Percentiles rank a stretch among this genome's conserved stretches.
These are phyloP conservation scores for Citrus hindsii DNA, from an alignment of 345 rosid genomes.

Conservation along the genomic window DNA sequence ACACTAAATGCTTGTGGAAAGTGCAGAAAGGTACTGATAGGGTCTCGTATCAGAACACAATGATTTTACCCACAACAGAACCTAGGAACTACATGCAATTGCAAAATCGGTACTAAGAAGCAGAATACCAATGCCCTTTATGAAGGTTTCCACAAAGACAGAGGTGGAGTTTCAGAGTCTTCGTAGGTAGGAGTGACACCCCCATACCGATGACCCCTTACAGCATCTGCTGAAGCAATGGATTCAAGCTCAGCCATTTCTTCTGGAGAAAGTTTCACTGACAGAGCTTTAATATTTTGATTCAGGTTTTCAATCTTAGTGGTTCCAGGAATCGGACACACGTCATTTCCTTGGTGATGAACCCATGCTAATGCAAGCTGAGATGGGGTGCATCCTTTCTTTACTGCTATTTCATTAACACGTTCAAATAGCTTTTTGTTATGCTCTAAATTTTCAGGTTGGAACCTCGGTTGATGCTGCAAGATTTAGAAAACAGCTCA, in stretches of 20 bases:
- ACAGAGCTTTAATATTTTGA: conserved; percentile 23
- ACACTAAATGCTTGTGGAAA: too few species aligned
- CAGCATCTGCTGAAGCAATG: conserved; percentile 15
- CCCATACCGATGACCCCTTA: conserved; percentile 25
- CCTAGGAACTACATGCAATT: too few species aligned
- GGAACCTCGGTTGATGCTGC: conserved; percentile 58
- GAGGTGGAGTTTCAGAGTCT: conserved; percentile 46
- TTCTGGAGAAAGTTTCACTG: conserved; percentile 13
- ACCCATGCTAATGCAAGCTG: conserved; percentile 37
- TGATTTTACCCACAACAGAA: too few species aligned
- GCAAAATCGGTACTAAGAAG: neutral
- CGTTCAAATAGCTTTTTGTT: too few species aligned
- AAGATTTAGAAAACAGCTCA: neutral
- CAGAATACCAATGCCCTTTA: neutral
- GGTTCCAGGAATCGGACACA: conserved; percentile 68
- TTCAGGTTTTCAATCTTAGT: conserved; percentile 47
- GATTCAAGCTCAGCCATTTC: conserved; percentile 25
- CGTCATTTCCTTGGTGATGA: conserved; percentile 60
- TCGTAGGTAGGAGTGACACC: conserved; percentile 13
- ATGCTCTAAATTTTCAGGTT: conserved; percentile 32
- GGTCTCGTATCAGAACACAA: too few species aligned
- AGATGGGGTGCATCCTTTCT: too few species aligned
- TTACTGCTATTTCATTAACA: too few species aligned
- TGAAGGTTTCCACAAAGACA: conserved; percentile 47
- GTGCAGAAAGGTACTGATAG: too few species aligned